Conservation (phyloP, 2,329 filamentous ascomycete genomes). For the Amylocarpus encephaloides region DNA sequence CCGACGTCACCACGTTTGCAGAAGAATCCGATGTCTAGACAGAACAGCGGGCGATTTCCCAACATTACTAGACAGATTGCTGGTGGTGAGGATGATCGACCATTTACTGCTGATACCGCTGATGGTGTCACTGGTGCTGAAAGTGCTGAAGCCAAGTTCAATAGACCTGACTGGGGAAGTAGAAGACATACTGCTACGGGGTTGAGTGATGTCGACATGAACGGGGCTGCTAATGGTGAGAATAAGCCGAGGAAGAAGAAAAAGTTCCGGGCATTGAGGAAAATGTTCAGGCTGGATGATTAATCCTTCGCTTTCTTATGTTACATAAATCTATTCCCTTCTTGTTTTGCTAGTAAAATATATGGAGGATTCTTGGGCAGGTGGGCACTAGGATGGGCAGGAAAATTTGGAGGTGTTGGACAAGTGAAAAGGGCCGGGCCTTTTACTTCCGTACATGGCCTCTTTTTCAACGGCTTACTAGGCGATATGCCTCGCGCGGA, state of each 20-base stretch:
- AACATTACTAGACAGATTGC: constrained; percentile 33
- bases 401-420: too few relatives aligned
- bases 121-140: constrained; percentile 10
- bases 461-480: too few relatives aligned
- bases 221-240: constrained; percentile 3
- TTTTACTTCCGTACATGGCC: too few relatives aligned
- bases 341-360: too few relatives aligned
- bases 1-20: constrained; percentile 38
- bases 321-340: too few relatives aligned
- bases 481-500: too few relatives aligned
- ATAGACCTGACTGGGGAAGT: constrained; percentile 18
- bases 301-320: constrained; percentile 27
- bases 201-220: constrained; percentile 17
- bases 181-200: constrained; percentile 26
- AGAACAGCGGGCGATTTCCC: constrained; percentile 43
- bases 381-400: too few relatives aligned
- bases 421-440: too few relatives aligned
- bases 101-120: constrained; percentile 20
- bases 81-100: constrained; percentile 31
- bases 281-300: constrained; percentile 56
- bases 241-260: constrained; percentile 45
- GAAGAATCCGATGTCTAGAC: constrained; percentile 36
- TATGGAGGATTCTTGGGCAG: too few relatives aligned
- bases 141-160: constrained; percentile 7
- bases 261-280: constrained; percentile 61